Evolutionary conservation across 129 eudicot genomes (phyloP), one percentile per base, ranked within the genome.

Genomic region (Scalesia atractyloides): DNA sequence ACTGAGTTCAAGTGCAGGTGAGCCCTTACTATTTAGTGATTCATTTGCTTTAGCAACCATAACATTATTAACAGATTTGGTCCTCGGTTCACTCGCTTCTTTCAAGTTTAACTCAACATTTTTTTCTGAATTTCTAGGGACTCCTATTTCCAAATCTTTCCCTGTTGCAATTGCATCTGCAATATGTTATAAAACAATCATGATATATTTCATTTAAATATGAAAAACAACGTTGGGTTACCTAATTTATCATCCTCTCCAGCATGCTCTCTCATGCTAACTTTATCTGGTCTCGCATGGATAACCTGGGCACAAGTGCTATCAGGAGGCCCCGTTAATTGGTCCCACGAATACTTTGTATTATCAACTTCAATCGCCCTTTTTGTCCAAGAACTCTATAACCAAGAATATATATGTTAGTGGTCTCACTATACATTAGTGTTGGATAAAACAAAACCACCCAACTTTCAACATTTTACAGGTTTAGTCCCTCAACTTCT

Each of bases 351-450:
- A 36, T 86, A 82, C 69, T 82, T 59, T 48, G 77, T 81, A 74
- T 87, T 86, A 52, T 92, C 87, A 77, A 82, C 91, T 79, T 88
- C 91, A 30, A 76, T 84, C 24, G 85, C 92, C 67, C 66, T 82
- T 80, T 83, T 85, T 68, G 91, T 82, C 96, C 96, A 88, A 22
- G 94, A 92, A 82, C 84, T 89, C 97, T 92, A 79, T 53, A 66
- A 68, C 78, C 34, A 49, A 54, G 44, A 57, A 72, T 37, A 57
- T 3, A 64, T 46, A 30, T 30, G 46, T 46, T 19, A 68, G 60
- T 36, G n/a, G 20, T 58, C 36, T 46, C 24, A 11, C 18, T 69
- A 52, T 69, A 69, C 74, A 34, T 60, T 24, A 24, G 22, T 13
- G n/a, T 60, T 60, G 19, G 12, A 60, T 60, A 30, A 58, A 58